Conservation (phyloP, 352 stramenopile species). For the Phytophthora litchii region DNA sequence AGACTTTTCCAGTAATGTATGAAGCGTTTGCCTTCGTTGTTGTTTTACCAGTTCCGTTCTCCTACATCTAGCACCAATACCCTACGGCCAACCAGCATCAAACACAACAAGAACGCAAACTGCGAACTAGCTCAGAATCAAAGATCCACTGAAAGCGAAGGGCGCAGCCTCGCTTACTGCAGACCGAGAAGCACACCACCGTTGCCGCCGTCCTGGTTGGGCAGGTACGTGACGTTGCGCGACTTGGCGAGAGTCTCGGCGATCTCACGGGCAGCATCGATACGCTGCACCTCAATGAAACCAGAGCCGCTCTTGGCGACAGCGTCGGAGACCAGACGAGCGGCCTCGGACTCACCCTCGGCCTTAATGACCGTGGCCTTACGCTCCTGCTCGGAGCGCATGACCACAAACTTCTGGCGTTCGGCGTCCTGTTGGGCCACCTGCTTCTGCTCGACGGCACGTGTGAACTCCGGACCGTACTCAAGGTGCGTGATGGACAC, state of each 20-base stretch:
- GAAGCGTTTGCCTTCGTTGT: constrained; percentile 22
- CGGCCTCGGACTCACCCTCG: constrained; percentile 98
- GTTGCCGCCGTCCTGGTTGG: constrained; percentile 87
- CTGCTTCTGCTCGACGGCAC: constrained; percentile 99
- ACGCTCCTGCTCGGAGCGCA: constrained; percentile 98
- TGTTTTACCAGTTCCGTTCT: constrained; percentile 17
- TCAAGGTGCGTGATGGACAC: constrained; percentile 99
- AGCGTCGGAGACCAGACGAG: constrained; percentile 97
- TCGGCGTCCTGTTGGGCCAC: constrained; percentile 99
- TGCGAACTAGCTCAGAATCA: constrained; percentile 16
- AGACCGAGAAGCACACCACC: constrained; percentile 86
- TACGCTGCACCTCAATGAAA: constrained; percentile 99
- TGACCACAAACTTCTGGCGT: constrained; percentile 99
- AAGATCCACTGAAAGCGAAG: constrained; percentile 14
- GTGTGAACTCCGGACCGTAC: constrained; percentile 99
- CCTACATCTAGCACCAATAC: constrained; percentile 32
- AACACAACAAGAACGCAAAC: constrained; percentile 17
- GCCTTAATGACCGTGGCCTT: constrained; percentile 92
- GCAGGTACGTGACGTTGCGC: constrained; percentile 99
- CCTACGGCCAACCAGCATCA: constrained; percentile 14
- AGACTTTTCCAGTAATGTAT: too few relatives aligned
- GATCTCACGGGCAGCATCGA: constrained; percentile 99
- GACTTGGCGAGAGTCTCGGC: constrained; percentile 96
- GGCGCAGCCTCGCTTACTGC: constrained; percentile 48
- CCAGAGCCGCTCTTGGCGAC: constrained; percentile 97